Conservation (phyloP, 2,329 filamentous ascomycete species). For the Mycogone perniciosa region DNA sequence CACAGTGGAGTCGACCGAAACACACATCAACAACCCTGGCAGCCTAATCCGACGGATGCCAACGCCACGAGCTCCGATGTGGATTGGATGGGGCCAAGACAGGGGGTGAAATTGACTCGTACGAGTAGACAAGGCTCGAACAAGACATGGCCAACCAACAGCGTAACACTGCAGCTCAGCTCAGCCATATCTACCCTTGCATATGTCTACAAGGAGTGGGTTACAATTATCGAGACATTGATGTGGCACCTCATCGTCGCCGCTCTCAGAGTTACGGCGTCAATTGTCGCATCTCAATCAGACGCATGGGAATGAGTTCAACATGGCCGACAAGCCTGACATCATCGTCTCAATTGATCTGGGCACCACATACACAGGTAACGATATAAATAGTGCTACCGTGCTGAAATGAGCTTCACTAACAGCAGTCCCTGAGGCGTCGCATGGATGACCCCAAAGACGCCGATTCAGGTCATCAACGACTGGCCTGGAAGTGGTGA, state of each 20-base stretch:
- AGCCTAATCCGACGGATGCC: constrained; percentile 2
- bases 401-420: background rate
- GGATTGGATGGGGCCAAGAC: background rate
- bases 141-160: constrained; percentile 18
- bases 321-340: constrained; percentile 26
- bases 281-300: background rate
- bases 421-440: constrained; percentile 23
- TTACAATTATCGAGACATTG: background rate
- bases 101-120: background rate
- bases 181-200: background rate
- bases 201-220: background rate
- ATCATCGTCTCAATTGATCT: constrained; percentile 36
- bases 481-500: constrained; percentile 50
- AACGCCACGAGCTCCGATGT: background rate
- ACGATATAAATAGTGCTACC: background rate
- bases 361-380: constrained; percentile 42
- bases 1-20: background rate
- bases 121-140: background rate
- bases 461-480: constrained; percentile 39
- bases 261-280: background rate
- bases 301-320: background rate
- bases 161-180: background rate
- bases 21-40: constrained; percentile 19
- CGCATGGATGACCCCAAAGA: constrained; percentile 33
- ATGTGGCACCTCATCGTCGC: background rate